These are phyloP conservation scores for Colletotrichum navitas DNA, from an alignment of 2,329 filamentous ascomycete species.

Conservation along the genomic window DNA sequence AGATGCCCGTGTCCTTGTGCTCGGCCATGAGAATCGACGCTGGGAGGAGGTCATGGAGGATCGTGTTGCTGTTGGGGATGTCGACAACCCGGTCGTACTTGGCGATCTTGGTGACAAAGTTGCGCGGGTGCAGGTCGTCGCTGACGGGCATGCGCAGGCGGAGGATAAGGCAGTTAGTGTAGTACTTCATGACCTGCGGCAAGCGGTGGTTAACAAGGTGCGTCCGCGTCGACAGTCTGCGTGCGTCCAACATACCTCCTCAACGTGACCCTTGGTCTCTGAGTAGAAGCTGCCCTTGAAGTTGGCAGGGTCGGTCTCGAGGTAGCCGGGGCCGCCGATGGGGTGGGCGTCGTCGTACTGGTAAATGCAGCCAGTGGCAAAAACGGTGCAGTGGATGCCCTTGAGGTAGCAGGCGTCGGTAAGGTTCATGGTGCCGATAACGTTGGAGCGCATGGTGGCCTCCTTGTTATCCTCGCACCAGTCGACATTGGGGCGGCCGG, in stretches of 20 bases:
- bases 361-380: constrained; percentile 77
- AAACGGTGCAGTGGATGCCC: constrained; percentile 73
- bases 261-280: constrained; percentile 73
- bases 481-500: constrained; percentile 76
- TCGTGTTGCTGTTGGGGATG: constrained; percentile 77
- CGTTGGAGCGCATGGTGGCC: constrained; percentile 76
- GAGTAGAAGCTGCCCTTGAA: constrained; percentile 78
- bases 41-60: constrained; percentile 74
- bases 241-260: constrained; percentile 61
- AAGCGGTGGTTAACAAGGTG: constrained; percentile 10
- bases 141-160: constrained; percentile 78
- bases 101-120: constrained; percentile 77
- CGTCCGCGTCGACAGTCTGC: background rate
- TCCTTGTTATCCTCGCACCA: constrained; percentile 80
- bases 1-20: constrained; percentile 72
- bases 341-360: constrained; percentile 72
- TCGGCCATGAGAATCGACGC: constrained; percentile 71
- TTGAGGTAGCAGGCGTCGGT: constrained; percentile 70
- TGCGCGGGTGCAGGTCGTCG: constrained; percentile 74
- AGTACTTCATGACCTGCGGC: constrained; percentile 69
- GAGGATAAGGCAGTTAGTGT: constrained; percentile 72
- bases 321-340: constrained; percentile 70
- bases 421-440: constrained; percentile 73
- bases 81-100: constrained; percentile 75
- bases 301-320: constrained; percentile 73